Evolutionary conservation across 805 yeast species (phyloP).

Genomic region (Kluyveromyces lactis): DNA sequence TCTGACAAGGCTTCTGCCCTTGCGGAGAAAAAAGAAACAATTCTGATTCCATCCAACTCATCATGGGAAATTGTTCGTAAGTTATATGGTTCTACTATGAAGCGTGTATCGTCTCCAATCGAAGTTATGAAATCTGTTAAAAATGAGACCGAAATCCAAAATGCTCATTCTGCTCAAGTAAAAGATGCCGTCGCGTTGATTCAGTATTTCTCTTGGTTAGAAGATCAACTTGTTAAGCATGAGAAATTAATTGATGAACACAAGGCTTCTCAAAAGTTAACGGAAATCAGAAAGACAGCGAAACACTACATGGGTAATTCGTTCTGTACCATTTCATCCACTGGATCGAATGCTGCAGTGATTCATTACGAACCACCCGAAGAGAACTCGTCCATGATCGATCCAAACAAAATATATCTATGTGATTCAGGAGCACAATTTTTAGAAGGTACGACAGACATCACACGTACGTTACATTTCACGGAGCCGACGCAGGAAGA

Average conservation of each 20-base stretch:
- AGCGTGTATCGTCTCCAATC: conserved; percentile 49
- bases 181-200: conserved; percentile 76
- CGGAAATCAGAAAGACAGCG: conserved; percentile 43
- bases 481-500: conserved; percentile 47
- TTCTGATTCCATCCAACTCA: conserved; percentile 47
- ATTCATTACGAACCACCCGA: conserved; percentile 68
- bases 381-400: conserved; percentile 50
- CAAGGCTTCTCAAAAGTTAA: conserved; percentile 54
- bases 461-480: conserved; percentile 81
- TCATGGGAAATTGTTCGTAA: conserved; percentile 63
- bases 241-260: conserved; percentile 49
- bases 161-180: conserved; percentile 67
- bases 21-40: conserved; percentile 21
- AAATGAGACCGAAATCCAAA: conserved; percentile 60
- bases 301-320: conserved; percentile 59
- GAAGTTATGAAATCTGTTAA: conserved; percentile 67
- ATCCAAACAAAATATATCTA: conserved; percentile 60
- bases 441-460: conserved; percentile 92
- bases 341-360: conserved; percentile 69
- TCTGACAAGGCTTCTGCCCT: conserved; percentile 12
- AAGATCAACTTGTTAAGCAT: conserved; percentile 40
- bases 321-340: conserved; percentile 67
- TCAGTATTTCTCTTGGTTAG: conserved; percentile 77
- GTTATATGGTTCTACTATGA: conserved; percentile 33
- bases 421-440: conserved; percentile 91